Evolutionary conservation across 2,329 filamentous ascomycete species (phyloP), one percentile per base, ranked within the genome.

Genomic region (Diaporthe humulicola): DNA sequence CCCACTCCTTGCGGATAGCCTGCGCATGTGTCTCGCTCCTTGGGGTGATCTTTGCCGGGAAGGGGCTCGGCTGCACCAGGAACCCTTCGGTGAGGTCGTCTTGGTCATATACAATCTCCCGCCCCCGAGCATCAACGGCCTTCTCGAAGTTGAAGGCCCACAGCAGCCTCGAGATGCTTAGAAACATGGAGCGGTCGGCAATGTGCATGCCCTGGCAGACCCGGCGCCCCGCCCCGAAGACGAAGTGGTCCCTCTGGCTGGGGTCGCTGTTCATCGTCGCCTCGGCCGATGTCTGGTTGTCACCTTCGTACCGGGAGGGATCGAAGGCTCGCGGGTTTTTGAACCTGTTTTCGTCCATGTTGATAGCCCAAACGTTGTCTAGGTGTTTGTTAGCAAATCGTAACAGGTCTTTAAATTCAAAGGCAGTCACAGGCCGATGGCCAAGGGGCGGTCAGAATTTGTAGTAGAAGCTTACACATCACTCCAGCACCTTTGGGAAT

Each of bases 201-300:
- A 92, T 83, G 70, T 90, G 87, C 40, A 89, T 88, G 0, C 90
- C 90, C 4, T 87, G 89, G 79, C 90, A 92, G 57, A 91, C 85
- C 33, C 90, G 84, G 8, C 90, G 84, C 1, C 90, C 90, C 12
- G 87, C 87, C 28, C 90, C 90, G 72, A 90, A 92, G 0, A 84
- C 85, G 79, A 89, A 90, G 12, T 88, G 85, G 64, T 90, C 89
- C 19, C 88, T 84, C 78, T 88, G 84, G 19, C 78, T 71, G 7
- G 74, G 61, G 38, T 82, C 80, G 19, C 77, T 75, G 75, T 80
- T 81, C 70, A 80, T 80, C 0, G 83, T 80, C 67, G 81, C 78
- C 42, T 77, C 76, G 1, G 79, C 74, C 17, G 75, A 77, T 22
- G 79, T 77, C 48, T 76, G 71, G 60, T 83, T 78, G 64, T 79